Conservation (phyloP, 306 rosid genomes). For the Vigna nakashimae region DNA sequence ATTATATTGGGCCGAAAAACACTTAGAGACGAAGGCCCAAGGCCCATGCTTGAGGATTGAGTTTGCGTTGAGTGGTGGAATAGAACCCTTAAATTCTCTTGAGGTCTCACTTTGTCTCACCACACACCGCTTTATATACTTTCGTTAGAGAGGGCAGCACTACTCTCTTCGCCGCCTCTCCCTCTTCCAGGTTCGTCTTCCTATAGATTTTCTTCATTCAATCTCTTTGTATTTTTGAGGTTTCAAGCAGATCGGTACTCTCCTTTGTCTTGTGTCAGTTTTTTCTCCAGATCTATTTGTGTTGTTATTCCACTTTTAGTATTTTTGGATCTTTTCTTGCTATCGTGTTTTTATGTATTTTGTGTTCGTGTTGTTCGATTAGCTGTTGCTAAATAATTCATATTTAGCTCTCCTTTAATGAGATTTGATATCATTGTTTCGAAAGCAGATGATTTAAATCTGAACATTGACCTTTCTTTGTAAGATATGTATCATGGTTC, state of each 20-base stretch:
- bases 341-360: neutral
- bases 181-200: conserved; percentile 28
- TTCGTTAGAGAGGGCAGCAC: conserved; percentile 9
- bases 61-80: neutral
- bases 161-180: conserved; percentile 40
- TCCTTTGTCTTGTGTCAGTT: neutral
- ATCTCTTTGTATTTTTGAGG: neutral
- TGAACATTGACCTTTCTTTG: neutral
- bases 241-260: neutral
- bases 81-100: neutral
- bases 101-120: neutral
- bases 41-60: conserved; percentile 8
- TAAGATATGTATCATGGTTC: neutral
- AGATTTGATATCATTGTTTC: neutral
- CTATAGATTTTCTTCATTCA: neutral
- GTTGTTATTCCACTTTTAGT: neutral
- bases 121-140: conserved; percentile 11
- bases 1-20: neutral
- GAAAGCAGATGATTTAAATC: neutral
- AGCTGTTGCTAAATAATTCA: neutral
- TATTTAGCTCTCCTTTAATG: neutral
- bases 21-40: neutral
- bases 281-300: neutral
- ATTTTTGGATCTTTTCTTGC: neutral
- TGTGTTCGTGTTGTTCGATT: neutral